Conservation (phyloP, 371 early-diverging fungal genomes). For the Mucor circinelloides region DNA sequence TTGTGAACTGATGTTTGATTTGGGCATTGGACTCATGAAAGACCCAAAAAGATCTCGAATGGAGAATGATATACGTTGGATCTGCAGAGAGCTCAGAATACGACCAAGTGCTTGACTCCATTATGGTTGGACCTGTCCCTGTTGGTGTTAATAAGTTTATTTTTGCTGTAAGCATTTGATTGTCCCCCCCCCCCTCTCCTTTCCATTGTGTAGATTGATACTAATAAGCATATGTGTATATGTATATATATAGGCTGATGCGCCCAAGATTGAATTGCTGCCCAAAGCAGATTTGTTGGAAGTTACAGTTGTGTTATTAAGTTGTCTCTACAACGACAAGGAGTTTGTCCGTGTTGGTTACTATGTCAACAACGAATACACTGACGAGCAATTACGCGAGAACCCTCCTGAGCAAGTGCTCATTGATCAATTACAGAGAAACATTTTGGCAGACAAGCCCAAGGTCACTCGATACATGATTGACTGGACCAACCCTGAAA, state of each 20-base stretch:
- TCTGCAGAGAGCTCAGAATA: constrained; percentile 79
- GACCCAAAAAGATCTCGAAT: constrained; percentile 82
- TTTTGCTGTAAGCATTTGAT: constrained; percentile 68
- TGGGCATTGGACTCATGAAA: neutral
- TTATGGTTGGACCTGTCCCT: constrained; percentile 97
- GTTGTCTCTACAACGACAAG: constrained; percentile 84
- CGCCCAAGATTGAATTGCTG: constrained; percentile 72
- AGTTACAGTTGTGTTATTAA: constrained; percentile 88
- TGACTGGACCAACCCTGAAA: constrained; percentile 44
- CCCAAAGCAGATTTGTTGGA: constrained; percentile 83
- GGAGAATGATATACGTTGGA: constrained; percentile 95
- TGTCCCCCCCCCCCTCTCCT: too few relatives aligned
- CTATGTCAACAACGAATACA: constrained; percentile 93
- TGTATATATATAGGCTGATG: constrained; percentile 54
- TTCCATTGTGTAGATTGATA: too few relatives aligned
- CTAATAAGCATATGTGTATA: too few relatives aligned
- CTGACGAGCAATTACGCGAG: constrained; percentile 55
- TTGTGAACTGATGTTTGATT: neutral
- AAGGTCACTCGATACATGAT: constrained; percentile 78
- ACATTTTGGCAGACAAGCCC: constrained; percentile 92
- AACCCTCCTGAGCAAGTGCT: constrained; percentile 54
- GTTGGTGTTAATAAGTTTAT: constrained; percentile 95
- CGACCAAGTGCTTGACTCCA: constrained; percentile 94
- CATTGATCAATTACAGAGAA: constrained; percentile 77
- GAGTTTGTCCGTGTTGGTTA: constrained; percentile 97